These are phyloP conservation scores for Hypomyces perniciosus DNA, from an alignment of 2,329 filamentous ascomycete species.

Conservation along the genomic window DNA sequence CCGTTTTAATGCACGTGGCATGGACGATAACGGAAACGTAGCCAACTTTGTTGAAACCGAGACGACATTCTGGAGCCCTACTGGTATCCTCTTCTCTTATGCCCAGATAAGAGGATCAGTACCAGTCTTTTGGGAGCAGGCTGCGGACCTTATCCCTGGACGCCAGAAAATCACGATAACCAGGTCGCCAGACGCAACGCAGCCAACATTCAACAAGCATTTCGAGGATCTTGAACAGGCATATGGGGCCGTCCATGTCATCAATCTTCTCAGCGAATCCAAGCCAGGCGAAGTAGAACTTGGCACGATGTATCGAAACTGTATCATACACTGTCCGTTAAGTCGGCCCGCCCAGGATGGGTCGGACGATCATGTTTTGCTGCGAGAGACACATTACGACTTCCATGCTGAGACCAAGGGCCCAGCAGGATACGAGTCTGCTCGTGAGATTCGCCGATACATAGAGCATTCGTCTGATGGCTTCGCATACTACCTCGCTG, in stretches of 20 bases:
- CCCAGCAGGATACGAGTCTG: slow-evolving; percentile 81
- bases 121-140: slow-evolving; percentile 95
- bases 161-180: slow-evolving; percentile 94
- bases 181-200: slow-evolving; percentile 80
- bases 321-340: slow-evolving; percentile 69
- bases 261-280: slow-evolving; percentile 87
- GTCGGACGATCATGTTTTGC: slow-evolving; percentile 61
- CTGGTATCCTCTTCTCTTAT: slow-evolving; percentile 80
- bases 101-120: slow-evolving; percentile 89
- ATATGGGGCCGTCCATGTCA: slow-evolving; percentile 86
- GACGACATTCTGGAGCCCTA: slow-evolving; percentile 81
- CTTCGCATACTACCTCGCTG: slow-evolving; percentile 87
- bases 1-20: slow-evolving; percentile 92
- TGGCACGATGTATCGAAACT: slow-evolving; percentile 70
- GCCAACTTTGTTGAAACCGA: slow-evolving; percentile 99
- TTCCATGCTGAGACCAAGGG: slow-evolving; percentile 93
- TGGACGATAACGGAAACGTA: slow-evolving; percentile 95
- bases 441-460: slow-evolving; percentile 72
- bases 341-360: slow-evolving; percentile 52
- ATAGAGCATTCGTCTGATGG: slow-evolving; percentile 74
- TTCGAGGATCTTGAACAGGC: slow-evolving; percentile 79
- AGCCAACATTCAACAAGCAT: slow-evolving; percentile 92
- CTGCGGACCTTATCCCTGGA: slow-evolving; percentile 76
- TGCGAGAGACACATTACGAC: slow-evolving; percentile 84
- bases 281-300: slow-evolving; percentile 84